Conservation (phyloP, 78 protist genomes). For the Anaeramoeba flamelloides region DNA sequence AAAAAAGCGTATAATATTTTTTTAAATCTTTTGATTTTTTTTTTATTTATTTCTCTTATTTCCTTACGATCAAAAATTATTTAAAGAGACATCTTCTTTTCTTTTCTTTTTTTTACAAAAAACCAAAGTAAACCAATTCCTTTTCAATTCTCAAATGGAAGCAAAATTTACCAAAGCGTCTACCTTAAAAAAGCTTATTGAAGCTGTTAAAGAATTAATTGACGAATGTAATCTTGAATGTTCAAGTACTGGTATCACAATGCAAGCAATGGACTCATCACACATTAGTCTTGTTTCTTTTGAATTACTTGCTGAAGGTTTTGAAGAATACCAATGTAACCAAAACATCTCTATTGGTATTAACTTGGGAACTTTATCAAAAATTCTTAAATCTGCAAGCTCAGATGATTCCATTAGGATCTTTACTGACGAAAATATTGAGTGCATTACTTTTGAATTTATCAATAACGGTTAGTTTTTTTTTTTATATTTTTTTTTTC, state of each 20-base stretch:
- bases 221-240: slow-evolving; percentile 80
- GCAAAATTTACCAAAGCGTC: slow-evolving; percentile 2
- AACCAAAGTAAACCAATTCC: no score
- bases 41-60: no score
- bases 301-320: slow-evolving; percentile 68
- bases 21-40: no score
- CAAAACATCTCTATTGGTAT: no score
- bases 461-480: no score
- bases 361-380: slow-evolving; percentile 58
- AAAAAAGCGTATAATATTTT: no score
- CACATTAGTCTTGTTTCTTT: slow-evolving; percentile 86
- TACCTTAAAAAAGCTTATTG: slow-evolving; percentile 53
- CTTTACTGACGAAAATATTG: slow-evolving; percentile 68
- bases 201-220: slow-evolving; percentile 78
- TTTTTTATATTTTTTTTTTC: background rate
- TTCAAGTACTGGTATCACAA: slow-evolving; percentile 51
- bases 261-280: slow-evolving; percentile 89
- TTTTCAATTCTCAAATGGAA: no score
- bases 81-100: no score
- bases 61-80: no score
- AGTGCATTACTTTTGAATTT: slow-evolving; percentile 45
- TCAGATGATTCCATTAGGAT: slow-evolving; percentile 76
- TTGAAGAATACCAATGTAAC: slow-evolving; percentile 78
- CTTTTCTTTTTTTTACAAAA: no score
- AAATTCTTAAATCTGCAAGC: slow-evolving; percentile 75